A percentile compares a stretch with the other conserved stretches of the same genome.
Conservation (phyloP, 2,329 filamentous ascomycete genomes). For the Trichothecium roseum region DNA sequence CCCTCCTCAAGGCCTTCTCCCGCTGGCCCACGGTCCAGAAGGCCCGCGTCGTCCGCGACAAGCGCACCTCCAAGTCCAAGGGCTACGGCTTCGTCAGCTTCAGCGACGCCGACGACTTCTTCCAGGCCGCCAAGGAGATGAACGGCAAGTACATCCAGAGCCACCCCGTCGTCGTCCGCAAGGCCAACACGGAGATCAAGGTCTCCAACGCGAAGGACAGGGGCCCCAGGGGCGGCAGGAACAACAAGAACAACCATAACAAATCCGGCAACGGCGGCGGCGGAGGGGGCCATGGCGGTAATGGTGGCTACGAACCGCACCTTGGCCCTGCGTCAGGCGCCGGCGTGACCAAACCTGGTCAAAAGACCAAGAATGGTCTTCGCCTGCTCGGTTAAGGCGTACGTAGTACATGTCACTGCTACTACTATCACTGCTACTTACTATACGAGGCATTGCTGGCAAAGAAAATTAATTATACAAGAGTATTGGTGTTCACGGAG, state of each 20-base stretch:
- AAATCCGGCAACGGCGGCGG: constrained; percentile 17
- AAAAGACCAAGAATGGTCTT: constrained; percentile 58
- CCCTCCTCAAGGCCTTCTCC: constrained; percentile 84
- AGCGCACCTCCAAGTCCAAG: constrained; percentile 90
- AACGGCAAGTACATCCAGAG: constrained; percentile 98
- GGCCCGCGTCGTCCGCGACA: constrained; percentile 87
- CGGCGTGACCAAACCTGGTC: constrained; percentile 50
- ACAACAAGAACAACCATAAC: constrained; percentile 24
- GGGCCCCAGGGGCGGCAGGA: constrained; percentile 24
- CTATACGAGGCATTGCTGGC: too few species aligned
- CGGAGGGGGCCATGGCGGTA: constrained; percentile 16
- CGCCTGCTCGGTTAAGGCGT: constrained; percentile 43
- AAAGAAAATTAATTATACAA: too few species aligned
- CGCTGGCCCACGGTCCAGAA: constrained; percentile 84
- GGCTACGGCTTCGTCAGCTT: constrained; percentile 97
- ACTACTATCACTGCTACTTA: too few species aligned
- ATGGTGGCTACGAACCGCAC: constrained; percentile 35
- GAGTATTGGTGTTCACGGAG: background rate
- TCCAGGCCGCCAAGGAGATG: constrained; percentile 95
- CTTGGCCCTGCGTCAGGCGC: constrained; percentile 37
- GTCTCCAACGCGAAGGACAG: constrained; percentile 59
- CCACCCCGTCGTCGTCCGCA: constrained; percentile 79
- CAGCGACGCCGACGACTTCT: constrained; percentile 89
- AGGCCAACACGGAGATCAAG: constrained; percentile 87
- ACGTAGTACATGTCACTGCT: too few species aligned